Evolutionary conservation across 1,139 yeast species (phyloP), one percentile per base, ranked within the genome.

Genomic region (Kodamaea sp.): DNA sequence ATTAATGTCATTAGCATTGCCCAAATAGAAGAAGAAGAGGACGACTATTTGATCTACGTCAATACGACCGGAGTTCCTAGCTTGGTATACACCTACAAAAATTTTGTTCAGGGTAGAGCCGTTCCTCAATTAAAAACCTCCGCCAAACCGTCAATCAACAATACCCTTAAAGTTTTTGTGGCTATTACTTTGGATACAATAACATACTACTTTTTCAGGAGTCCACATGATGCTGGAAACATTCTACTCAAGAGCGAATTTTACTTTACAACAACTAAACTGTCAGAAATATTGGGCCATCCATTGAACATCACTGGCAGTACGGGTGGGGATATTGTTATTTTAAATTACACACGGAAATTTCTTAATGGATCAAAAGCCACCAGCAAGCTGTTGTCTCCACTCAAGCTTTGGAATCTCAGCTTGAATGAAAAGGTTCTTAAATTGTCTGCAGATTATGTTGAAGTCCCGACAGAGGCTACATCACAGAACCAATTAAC

Each of bases 241-340:
- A 44, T 55, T 9, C 43, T 63, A 10, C 36, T 66, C 22, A 62
- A 59, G 37, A 44, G 61, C 4, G 70, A 67, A 37, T 61, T 63
- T 3, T 47, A 55, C 21, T 47, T 66, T 4, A 52, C 67, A 3
- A 37, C 59, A 1, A 47, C 57, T 14, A 60, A 53, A 14, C 52
- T 55, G 34, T 59, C 72, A 6, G 66, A 63, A 39, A 40, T 50
- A 7, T 44, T 68, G 21, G 66, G 67, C 6, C 95, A 85, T 49
- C 94, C 95, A 1, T 62, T 83, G 39, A 52, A 76, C 6, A 52
- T 84, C 3, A 59, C 75, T 4, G 89, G 89, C 1, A 76, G 80
- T 4, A 61, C 83, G 2, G 82, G 78, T 45, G 95, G 95, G 0
- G 72, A 66, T 29, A 47, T 69, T 2, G 50, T 53, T 24, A 46